Evolutionary conservation across 2,329 filamentous ascomycete genomes (phyloP).

Genomic region (Rutstroemia sp.): DNA sequence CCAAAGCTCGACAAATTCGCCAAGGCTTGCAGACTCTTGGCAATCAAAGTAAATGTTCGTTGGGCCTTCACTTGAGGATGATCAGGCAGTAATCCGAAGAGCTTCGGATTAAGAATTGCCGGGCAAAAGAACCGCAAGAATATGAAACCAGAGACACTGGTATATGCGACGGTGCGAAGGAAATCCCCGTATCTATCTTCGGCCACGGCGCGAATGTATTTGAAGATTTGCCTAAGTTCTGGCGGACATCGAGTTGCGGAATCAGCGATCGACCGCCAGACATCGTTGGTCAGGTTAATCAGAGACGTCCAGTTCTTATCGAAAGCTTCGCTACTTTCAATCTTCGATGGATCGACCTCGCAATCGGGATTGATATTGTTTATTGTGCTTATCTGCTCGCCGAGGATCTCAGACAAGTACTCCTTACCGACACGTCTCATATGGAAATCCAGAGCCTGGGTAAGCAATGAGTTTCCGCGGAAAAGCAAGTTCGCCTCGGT

Average conservation of each 20-base stretch:
- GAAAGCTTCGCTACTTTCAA: constrained; percentile 61
- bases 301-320: constrained; percentile 77
- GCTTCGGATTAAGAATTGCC: constrained; percentile 89
- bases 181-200: constrained; percentile 95
- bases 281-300: constrained; percentile 66
- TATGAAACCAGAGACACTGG: constrained; percentile 88
- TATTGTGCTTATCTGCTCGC: constrained; percentile 81
- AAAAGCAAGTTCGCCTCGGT: constrained; percentile 93
- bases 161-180: constrained; percentile 81
- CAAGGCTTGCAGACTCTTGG: constrained; percentile 84
- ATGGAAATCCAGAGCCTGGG: constrained; percentile 87
- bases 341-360: constrained; percentile 85
- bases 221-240: constrained; percentile 77
- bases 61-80: constrained; percentile 78
- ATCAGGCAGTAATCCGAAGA: constrained; percentile 79
- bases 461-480: constrained; percentile 87
- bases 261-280: constrained; percentile 76
- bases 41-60: constrained; percentile 82
- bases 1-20: constrained; percentile 89
- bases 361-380: constrained; percentile 87
- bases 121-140: constrained; percentile 95
- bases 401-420: constrained; percentile 80
- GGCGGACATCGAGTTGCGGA: constrained; percentile 71
- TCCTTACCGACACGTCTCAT: constrained; percentile 93
- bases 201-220: constrained; percentile 85